phyloP scores from a whole-genome alignment of 768 basidiomycete species.

The Dentipellis fragilis region DNA sequence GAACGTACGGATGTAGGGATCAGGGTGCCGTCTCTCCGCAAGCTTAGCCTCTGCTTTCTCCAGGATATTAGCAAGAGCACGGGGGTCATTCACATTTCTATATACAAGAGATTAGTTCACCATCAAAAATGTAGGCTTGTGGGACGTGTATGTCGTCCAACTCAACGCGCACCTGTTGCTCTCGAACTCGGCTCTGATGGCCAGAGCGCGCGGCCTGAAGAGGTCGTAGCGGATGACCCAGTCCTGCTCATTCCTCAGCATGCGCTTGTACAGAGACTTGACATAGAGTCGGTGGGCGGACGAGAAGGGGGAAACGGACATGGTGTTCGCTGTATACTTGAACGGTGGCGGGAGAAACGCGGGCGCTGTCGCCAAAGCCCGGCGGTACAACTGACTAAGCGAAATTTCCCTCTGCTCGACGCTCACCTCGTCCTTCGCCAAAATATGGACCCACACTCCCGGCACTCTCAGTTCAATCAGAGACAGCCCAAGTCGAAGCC shows the following conservation, averaged over 20 bases:
- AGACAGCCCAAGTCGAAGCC: constrained; percentile 63
- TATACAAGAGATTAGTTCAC: no score
- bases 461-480: constrained; percentile 65
- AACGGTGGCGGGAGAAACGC: background rate
- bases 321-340: constrained; percentile 20
- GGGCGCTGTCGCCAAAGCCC: background rate
- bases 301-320: constrained; percentile 57
- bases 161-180: constrained; percentile 60
- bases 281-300: constrained; percentile 74
- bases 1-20: constrained; percentile 74
- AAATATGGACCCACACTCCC: constrained; percentile 71
- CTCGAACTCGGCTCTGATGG: constrained; percentile 91
- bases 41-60: constrained; percentile 72
- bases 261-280: constrained; percentile 85
- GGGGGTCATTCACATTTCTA: constrained; percentile 79
- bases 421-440: background rate
- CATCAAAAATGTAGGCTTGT: no score
- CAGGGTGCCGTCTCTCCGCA: constrained; percentile 66
- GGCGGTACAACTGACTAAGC: background rate
- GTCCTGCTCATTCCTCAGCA: constrained; percentile 78
- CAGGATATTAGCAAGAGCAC: constrained; percentile 67
- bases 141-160: background rate
- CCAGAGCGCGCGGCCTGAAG: constrained; percentile 77
- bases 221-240: constrained; percentile 83
- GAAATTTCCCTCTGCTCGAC: background rate